Evolutionary conservation across 2,329 filamentous ascomycete species (phyloP).

Genomic region (Aspergillus neoniger): DNA sequence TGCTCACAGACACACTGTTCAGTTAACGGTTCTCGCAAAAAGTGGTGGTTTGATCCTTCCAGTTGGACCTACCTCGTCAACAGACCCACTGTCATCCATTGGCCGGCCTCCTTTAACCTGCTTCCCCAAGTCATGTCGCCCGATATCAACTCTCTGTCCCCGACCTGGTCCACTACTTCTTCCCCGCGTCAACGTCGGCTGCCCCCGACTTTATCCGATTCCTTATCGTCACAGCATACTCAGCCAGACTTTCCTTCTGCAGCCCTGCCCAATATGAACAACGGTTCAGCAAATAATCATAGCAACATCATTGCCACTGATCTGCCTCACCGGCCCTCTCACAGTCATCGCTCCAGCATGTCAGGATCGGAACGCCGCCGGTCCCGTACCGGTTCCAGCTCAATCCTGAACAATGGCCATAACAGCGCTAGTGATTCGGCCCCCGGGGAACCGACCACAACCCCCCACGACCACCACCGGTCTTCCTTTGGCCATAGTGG

Average conservation of each 20-base stretch:
- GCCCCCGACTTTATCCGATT: slow-evolving; percentile 56
- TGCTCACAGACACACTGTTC: background rate
- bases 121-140: slow-evolving; percentile 59
- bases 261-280: slow-evolving; percentile 15
- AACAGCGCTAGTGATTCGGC: slow-evolving; percentile 24
- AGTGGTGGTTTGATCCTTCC: background rate
- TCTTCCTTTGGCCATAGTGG: slow-evolving; percentile 41
- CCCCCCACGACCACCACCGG: slow-evolving; percentile 42
- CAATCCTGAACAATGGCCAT: slow-evolving; percentile 40
- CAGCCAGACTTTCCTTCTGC: slow-evolving; percentile 11
- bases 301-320: slow-evolving; percentile 76
- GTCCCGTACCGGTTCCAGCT: slow-evolving; percentile 43
- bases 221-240: slow-evolving; percentile 53
- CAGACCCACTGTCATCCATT: no score
- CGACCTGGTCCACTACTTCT: slow-evolving; percentile 52
- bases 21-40: no score
- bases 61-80: background rate
- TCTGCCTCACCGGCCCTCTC: slow-evolving; percentile 48
- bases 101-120: background rate
- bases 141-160: slow-evolving; percentile 71
- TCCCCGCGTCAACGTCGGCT: slow-evolving; percentile 40
- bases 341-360: slow-evolving; percentile 37
- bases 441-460: slow-evolving; percentile 36
- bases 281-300: slow-evolving; percentile 43
- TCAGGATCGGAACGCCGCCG: slow-evolving; percentile 47